Evolutionary conservation across 2,329 filamentous ascomycete species (phyloP).

Genomic region (Colletotrichum phormii): DNA sequence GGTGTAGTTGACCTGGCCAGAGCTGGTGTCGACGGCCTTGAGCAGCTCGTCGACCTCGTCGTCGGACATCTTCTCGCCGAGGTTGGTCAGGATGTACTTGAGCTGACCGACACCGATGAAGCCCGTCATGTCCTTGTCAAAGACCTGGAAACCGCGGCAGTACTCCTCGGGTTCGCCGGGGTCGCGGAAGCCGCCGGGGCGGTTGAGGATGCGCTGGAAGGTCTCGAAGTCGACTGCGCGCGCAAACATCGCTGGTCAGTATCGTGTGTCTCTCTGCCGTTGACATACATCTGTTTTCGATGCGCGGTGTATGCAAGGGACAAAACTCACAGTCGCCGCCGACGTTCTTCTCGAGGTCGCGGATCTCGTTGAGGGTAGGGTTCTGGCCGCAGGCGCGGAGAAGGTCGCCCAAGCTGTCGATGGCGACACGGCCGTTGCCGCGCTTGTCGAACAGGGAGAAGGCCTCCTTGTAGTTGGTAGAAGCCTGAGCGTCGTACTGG

Average conservation of each 20-base stretch:
- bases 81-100: constrained; percentile 96
- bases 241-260: constrained; percentile 30
- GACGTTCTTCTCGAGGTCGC: constrained; percentile 89
- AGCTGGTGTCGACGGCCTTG: constrained; percentile 97
- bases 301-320: background rate
- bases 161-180: constrained; percentile 98
- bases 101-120: constrained; percentile 98
- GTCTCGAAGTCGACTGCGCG: constrained; percentile 92
- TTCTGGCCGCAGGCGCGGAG: constrained; percentile 98
- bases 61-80: constrained; percentile 99
- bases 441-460: constrained; percentile 99
- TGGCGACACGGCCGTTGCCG: constrained; percentile 89
- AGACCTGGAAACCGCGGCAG: constrained; percentile 98
- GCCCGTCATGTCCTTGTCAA: constrained; percentile 98
- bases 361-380: constrained; percentile 92
- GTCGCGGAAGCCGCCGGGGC: constrained; percentile 97
- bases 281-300: background rate
- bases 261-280: background rate
- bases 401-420: constrained; percentile 90
- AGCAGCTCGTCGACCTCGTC: constrained; percentile 99
- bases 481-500: constrained; percentile 69
- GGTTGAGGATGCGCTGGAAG: constrained; percentile 96
- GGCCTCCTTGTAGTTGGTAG: constrained; percentile 99
- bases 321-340: constrained; percentile 86
- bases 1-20: constrained; percentile 97